These are phyloP conservation scores for Microdochium bolleyi DNA, from an alignment of 2,329 filamentous ascomycete species.

Conservation along the genomic window DNA sequence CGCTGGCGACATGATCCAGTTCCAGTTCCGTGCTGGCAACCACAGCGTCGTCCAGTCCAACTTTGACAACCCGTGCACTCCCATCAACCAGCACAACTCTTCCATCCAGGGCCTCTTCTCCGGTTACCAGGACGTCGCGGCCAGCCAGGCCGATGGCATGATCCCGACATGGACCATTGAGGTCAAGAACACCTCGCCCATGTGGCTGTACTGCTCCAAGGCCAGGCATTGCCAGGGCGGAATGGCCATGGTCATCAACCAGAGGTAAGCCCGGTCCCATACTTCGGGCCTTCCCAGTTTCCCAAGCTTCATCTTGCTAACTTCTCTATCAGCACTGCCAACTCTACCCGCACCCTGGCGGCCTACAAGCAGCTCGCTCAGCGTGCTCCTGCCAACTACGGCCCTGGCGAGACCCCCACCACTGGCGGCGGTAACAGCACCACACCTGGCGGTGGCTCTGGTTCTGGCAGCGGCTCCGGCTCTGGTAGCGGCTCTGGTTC, in stretches of 20 bases:
- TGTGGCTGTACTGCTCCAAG: conserved; percentile 77
- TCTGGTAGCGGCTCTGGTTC: conserved; percentile 2
- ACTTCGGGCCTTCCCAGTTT: background rate
- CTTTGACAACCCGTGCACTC: conserved; percentile 63
- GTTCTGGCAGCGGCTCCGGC: conserved; percentile 4
- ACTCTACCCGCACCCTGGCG: conserved; percentile 41
- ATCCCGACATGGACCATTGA: conserved; percentile 64
- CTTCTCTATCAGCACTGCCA: conserved; percentile 33
- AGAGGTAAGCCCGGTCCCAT: conserved; percentile 43
- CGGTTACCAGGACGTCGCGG: conserved; percentile 55
- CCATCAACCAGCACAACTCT: conserved; percentile 43
- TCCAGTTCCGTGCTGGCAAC: conserved; percentile 61
- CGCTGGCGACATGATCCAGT: conserved; percentile 58
- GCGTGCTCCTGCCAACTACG: conserved; percentile 19
- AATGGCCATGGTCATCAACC: conserved; percentile 73
- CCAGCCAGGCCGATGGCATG: conserved; percentile 36
- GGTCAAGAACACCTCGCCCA: conserved; percentile 59
- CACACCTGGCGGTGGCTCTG: conserved; percentile 10
- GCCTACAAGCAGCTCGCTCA: conserved; percentile 36
- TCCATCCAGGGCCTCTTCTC: conserved; percentile 56
- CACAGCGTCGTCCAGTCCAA: conserved; percentile 74
- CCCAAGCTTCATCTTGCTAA: conserved; percentile 1
- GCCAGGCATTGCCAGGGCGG: conserved; percentile 65
- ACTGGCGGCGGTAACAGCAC: conserved; percentile 12
- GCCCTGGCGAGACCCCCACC: conserved; percentile 10